Evolutionary conservation across 257 asterid species (phyloP), one percentile per base, ranked within the genome.

Genomic region (Buddleja alternifolia): DNA sequence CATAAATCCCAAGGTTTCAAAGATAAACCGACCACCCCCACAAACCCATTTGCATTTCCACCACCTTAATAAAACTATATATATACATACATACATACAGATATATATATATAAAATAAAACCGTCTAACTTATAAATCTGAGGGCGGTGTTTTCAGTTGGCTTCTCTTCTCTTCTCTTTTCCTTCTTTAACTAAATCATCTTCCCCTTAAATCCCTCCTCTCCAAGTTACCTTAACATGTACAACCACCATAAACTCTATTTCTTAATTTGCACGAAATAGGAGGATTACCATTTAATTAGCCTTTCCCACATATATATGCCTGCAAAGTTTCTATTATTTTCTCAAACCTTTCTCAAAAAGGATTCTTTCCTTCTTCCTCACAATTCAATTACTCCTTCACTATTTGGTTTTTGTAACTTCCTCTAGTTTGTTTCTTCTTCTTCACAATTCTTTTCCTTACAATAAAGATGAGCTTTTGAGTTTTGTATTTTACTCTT

Each of bases 221-320:
- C 84, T 52, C 69, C 81, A 71, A 55, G 67, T 54, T 74, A 78
- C 12, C 71, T 16, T 4, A 19, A 25, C 9, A 10, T 21, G 42
- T n/a, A n/a, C n/a, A n/a, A n/a, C n/a, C n/a, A n/a, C n/a, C n/a
- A n/a, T n/a, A n/a, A n/a, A n/a, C n/a, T 15, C 55, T 29, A 12
- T 42, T 63, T 19, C 60, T 63, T 75, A 19, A 65, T 57, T 29
- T 36, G 34, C 12, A 17, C 9, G 40, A 59, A 58, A 40, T 47
- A 55, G n/a, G 25, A 52, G n/a, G n/a, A n/a, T n/a, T n/a, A n/a
- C n/a, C n/a, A n/a, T n/a, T n/a, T n/a, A n/a, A n/a, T n/a, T n/a
- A n/a, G n/a, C n/a, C n/a, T n/a, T n/a, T n/a, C n/a, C n/a, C n/a
- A n/a, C 42, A 2, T 61, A 4, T 50, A 48, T 25, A 57, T 2